phyloP scores from a whole-genome alignment of 2,329 filamentous ascomycete species.

The Emmonsiellopsis sp. region DNA sequence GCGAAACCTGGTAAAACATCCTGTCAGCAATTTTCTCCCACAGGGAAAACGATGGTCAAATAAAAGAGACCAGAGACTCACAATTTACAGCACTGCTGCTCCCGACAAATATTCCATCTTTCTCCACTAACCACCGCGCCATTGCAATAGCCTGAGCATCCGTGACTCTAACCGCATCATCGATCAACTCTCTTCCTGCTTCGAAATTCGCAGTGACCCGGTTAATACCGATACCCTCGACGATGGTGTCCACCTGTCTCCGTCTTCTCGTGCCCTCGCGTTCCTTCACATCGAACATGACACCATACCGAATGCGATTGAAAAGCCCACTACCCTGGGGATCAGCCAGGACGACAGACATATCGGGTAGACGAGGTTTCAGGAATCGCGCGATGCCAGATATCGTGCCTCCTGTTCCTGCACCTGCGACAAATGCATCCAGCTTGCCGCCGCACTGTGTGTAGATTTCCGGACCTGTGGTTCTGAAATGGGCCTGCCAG shows the following conservation, averaged over 20 bases:
- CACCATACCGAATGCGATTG: conserved; percentile 84
- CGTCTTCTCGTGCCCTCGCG: conserved; percentile 80
- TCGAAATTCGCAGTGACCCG: conserved; percentile 91
- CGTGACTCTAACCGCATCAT: conserved; percentile 80
- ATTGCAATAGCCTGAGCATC: conserved; percentile 85
- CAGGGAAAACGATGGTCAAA: not conserved
- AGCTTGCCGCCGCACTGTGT: conserved; percentile 63
- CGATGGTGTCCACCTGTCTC: conserved; percentile 88
- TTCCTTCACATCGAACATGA: conserved; percentile 90
- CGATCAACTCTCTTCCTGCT: conserved; percentile 71
- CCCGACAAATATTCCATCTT: conserved; percentile 88
- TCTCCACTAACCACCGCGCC: conserved; percentile 94
- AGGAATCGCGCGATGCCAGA: conserved; percentile 76
- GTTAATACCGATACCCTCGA: conserved; percentile 94
- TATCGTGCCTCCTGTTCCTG: conserved; percentile 89
- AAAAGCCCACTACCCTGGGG: conserved; percentile 89
- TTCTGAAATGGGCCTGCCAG: conserved; percentile 69
- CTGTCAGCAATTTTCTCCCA: not conserved
- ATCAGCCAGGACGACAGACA: conserved; percentile 77
- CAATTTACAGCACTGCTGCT: conserved; percentile 97
- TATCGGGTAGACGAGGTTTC: conserved; percentile 57
- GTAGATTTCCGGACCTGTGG: conserved; percentile 85
- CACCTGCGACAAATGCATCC: conserved; percentile 85
- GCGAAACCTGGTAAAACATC: conserved; percentile 33
- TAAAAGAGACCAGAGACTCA: conserved; percentile 26